Conservation (phyloP, 2,329 filamentous ascomycete genomes). For the Ophiostoma montium region DNA sequence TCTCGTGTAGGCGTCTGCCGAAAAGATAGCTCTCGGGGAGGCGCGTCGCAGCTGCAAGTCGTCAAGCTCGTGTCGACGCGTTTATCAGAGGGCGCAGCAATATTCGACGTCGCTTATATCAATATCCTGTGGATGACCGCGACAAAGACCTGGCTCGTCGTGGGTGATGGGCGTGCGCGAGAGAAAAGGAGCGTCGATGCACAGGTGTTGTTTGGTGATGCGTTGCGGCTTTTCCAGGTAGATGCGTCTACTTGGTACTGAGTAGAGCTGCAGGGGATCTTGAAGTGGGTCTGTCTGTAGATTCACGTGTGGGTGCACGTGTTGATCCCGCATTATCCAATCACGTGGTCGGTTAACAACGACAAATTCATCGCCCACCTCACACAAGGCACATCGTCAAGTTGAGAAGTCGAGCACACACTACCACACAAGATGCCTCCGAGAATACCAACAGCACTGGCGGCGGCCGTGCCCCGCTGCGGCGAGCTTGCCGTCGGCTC, state of each 20-base stretch:
- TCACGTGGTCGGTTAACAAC: too few species aligned
- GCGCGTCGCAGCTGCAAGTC: background rate
- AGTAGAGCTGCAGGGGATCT: background rate
- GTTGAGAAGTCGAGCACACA: too few species aligned
- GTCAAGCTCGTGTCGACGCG: too few species aligned
- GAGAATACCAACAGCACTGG: conserved; percentile 7
- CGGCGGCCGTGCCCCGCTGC: conserved; percentile 2
- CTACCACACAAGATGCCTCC: conserved; percentile 13
- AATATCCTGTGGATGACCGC: background rate
- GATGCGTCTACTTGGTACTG: background rate
- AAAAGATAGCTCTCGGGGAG: too few species aligned
- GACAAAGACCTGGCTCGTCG: background rate
- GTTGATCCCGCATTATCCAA: too few species aligned
- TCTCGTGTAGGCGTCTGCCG: background rate
- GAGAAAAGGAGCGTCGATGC: background rate
- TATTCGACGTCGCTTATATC: too few species aligned
- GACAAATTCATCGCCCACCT: conserved; percentile 1
- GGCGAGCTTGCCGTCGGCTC: background rate
- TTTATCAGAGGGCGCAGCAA: too few species aligned
- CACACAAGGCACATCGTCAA: too few species aligned
- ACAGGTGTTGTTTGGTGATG: background rate
- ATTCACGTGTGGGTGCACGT: too few species aligned
- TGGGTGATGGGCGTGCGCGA: background rate
- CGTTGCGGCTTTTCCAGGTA: background rate
- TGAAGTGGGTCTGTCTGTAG: too few species aligned